phyloP scores from a whole-genome alignment of 768 basidiomycete genomes.

The Chalciporus chontae region DNA sequence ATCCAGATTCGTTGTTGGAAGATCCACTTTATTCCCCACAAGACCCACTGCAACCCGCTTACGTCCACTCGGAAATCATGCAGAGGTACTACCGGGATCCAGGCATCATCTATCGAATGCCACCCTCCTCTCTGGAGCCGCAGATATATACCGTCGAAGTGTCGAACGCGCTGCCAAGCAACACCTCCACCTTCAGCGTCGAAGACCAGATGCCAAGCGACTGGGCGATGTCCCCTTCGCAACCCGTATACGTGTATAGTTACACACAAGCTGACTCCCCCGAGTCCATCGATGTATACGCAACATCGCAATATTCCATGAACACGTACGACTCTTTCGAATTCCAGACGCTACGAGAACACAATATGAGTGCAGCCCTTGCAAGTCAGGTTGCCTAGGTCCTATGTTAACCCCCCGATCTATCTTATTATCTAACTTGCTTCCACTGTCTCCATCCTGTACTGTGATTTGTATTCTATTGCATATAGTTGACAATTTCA shows the following conservation, averaged over 20 bases:
- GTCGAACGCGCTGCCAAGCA: slow-evolving; percentile 6
- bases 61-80: slow-evolving; percentile 23
- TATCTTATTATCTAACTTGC: slow-evolving; percentile 26
- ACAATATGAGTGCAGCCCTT: slow-evolving; percentile 16
- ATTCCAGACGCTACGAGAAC: slow-evolving; percentile 32
- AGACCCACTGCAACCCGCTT: slow-evolving; percentile 20
- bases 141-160: slow-evolving; percentile 21
- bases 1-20: slow-evolving; percentile 11
- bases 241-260: slow-evolving; percentile 16
- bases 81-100: slow-evolving; percentile 17
- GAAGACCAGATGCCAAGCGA: slow-evolving; percentile 8
- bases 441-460: slow-evolving; percentile 26
- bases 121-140: slow-evolving; percentile 8
- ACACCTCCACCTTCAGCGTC: slow-evolving; percentile 12
- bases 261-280: slow-evolving; percentile 19
- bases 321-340: slow-evolving; percentile 31
- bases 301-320: slow-evolving; percentile 11
- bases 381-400: slow-evolving; percentile 21
- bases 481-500: slow-evolving; percentile 12
- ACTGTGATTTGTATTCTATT: slow-evolving; percentile 15
- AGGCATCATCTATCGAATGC: slow-evolving; percentile 13
- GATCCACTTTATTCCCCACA: slow-evolving; percentile 14
- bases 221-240: slow-evolving; percentile 17
- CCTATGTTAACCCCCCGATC: not conserved
- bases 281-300: slow-evolving; percentile 19